Conservation (phyloP, 2,329 filamentous ascomycete genomes). For the Aspergillus pseudoterreus region DNA sequence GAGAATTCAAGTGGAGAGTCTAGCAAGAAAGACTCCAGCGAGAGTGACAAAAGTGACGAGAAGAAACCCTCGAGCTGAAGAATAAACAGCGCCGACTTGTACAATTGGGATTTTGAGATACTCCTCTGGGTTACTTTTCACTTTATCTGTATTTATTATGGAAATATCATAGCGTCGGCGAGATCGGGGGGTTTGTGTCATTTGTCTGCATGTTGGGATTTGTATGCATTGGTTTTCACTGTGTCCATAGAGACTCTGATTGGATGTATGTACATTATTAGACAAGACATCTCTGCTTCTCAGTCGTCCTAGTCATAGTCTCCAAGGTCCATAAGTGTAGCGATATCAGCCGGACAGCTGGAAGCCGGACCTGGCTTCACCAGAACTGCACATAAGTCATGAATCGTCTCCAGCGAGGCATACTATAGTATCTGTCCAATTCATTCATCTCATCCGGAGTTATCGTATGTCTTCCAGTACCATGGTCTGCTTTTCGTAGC, state of each 20-base stretch:
- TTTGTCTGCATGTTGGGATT: constrained; percentile 15
- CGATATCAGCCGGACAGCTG: no score
- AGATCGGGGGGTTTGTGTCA: constrained; percentile 23
- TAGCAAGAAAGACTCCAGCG: constrained; percentile 24
- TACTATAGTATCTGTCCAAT: not conserved
- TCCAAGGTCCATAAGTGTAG: no score
- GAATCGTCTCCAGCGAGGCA: not conserved
- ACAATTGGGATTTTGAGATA: constrained; percentile 19
- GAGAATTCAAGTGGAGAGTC: constrained; percentile 27
- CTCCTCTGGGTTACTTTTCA: constrained; percentile 17
- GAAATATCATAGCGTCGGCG: constrained; percentile 38
- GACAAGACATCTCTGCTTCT: constrained; percentile 6
- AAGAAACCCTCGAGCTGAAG: constrained; percentile 37
- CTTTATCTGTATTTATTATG: constrained; percentile 30
- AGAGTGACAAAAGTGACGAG: constrained; percentile 18
- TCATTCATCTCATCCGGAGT: not conserved
- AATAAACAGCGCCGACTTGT: constrained; percentile 8
- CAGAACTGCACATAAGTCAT: not conserved
- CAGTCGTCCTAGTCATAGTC: not conserved
- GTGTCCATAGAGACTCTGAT: constrained; percentile 8
- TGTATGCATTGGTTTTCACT: constrained; percentile 7
- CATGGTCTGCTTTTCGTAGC: not conserved
- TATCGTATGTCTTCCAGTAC: not conserved
- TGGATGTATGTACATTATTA: constrained; percentile 6
- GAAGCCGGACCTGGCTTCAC: not conserved